Evolutionary conservation across 768 basidiomycete species (phyloP).

Genomic region (Crassisporium funariophilum): DNA sequence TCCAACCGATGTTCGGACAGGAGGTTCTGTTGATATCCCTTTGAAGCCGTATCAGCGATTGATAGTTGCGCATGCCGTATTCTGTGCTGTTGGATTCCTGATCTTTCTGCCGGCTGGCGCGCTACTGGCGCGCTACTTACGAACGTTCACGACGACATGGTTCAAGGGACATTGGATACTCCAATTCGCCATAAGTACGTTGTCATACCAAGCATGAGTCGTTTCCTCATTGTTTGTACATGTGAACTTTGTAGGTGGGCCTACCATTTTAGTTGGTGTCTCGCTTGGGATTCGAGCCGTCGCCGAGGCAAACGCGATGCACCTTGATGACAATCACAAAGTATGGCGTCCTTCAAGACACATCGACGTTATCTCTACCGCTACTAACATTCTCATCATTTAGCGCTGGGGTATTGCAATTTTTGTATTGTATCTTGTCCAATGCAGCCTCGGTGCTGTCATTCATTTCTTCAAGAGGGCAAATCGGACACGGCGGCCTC

Average conservation of each 20-base stretch:
- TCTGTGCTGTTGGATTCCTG: conserved; percentile 52
- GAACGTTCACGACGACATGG: conserved; percentile 52
- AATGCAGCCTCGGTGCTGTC: conserved; percentile 50
- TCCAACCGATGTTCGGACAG: conserved; percentile 6
- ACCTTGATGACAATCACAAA: conserved; percentile 52
- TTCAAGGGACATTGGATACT: conserved; percentile 53
- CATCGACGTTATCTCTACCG: neutral
- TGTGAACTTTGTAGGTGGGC: conserved; percentile 43
- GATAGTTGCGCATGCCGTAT: conserved; percentile 56
- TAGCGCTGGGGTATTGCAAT: conserved; percentile 54
- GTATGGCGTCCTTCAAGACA: conserved; percentile 30
- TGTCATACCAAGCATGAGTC: too few relatives aligned
- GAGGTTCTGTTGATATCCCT: conserved; percentile 32
- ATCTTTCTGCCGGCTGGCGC: conserved; percentile 55
- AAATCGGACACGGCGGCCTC: conserved; percentile 37
- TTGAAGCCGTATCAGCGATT: conserved; percentile 49
- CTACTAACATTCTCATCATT: conserved; percentile 1
- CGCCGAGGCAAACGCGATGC: conserved; percentile 31
- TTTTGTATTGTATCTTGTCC: conserved; percentile 50
- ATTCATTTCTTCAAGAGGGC: conserved; percentile 57
- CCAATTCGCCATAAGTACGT: conserved; percentile 50
- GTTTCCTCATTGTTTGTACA: too few relatives aligned
- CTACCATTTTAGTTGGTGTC: conserved; percentile 43
- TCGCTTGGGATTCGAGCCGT: conserved; percentile 47
- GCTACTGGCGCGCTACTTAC: conserved; percentile 53